Evolutionary conservation across 2,329 filamentous ascomycete species (phyloP).

Genomic region (Xylaria sp.): DNA sequence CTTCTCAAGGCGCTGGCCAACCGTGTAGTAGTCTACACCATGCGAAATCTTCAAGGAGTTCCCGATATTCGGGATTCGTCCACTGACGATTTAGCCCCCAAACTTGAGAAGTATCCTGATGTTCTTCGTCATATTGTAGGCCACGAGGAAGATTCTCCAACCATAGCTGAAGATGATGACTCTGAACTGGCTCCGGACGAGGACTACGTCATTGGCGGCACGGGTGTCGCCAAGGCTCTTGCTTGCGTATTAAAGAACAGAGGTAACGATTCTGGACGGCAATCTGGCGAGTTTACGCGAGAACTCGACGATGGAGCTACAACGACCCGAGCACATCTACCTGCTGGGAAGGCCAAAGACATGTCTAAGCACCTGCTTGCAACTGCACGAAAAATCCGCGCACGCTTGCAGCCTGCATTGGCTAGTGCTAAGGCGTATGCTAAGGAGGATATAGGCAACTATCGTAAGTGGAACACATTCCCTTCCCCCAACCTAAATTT

Average conservation of each 20-base stretch:
- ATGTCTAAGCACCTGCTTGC: constrained; percentile 91
- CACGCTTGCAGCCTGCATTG: constrained; percentile 81
- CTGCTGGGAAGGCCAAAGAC: constrained; percentile 75
- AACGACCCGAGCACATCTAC: constrained; percentile 48
- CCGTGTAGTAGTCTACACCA: constrained; percentile 91
- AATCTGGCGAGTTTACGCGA: constrained; percentile 58
- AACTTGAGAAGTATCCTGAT: constrained; percentile 67
- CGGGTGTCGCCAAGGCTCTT: constrained; percentile 91
- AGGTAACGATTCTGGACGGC: constrained; percentile 64
- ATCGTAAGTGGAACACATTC: constrained; percentile 64
- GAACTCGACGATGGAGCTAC: constrained; percentile 59
- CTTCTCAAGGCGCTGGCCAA: constrained; percentile 90
- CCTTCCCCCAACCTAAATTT: not conserved
- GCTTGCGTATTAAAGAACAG: constrained; percentile 88
- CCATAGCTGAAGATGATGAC: constrained; percentile 61
- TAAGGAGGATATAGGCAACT: constrained; percentile 72
- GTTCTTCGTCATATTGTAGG: constrained; percentile 88
- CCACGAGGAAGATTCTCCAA: constrained; percentile 57
- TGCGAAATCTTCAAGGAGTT: constrained; percentile 85
- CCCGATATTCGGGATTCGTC: constrained; percentile 53
- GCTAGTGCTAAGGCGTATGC: constrained; percentile 72
- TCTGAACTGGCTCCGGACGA: constrained; percentile 79
- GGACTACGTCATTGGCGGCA: constrained; percentile 95
- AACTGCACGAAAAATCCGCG: constrained; percentile 86
- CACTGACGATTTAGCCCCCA: constrained; percentile 42